phyloP scores from a whole-genome alignment of 1,139 yeast genomes.

The Sugiyamaella xylanicola region DNA sequence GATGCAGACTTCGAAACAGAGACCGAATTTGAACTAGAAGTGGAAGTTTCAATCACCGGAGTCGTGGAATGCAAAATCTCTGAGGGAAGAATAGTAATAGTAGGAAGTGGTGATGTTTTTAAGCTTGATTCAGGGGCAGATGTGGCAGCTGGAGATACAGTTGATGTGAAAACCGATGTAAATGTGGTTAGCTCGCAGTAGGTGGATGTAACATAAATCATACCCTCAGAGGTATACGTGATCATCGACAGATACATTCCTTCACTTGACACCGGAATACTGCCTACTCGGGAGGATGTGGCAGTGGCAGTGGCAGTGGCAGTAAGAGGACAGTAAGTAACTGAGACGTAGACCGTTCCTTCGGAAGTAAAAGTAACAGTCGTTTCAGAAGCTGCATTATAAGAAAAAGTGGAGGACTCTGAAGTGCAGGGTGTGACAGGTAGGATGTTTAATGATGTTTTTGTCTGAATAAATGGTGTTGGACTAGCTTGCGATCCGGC shows the following conservation, averaged over 20 bases:
- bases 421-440: not conserved
- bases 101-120: not conserved
- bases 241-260: not conserved
- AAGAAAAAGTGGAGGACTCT: not conserved
- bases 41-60: not conserved
- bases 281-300: too few relatives aligned
- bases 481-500: not conserved
- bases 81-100: not conserved
- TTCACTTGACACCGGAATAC: too few relatives aligned
- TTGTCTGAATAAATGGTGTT: too few relatives aligned
- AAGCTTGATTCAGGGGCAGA: not conserved
- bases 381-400: not conserved
- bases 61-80: not conserved
- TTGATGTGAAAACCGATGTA: not conserved
- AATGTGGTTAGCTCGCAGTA: slow-evolving; percentile 1
- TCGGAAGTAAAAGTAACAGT: slow-evolving; percentile 7
- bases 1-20: not conserved
- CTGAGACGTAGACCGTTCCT: slow-evolving; percentile 5
- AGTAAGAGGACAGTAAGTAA: slow-evolving; percentile 1
- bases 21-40: not conserved
- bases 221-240: not conserved
- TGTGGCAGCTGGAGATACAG: not conserved
- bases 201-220: not conserved
- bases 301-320: not conserved
- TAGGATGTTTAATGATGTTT: not conserved